These are phyloP conservation scores for Lachnellula occidentalis DNA, from an alignment of 2,329 filamentous ascomycete genomes.

Conservation along the genomic window DNA sequence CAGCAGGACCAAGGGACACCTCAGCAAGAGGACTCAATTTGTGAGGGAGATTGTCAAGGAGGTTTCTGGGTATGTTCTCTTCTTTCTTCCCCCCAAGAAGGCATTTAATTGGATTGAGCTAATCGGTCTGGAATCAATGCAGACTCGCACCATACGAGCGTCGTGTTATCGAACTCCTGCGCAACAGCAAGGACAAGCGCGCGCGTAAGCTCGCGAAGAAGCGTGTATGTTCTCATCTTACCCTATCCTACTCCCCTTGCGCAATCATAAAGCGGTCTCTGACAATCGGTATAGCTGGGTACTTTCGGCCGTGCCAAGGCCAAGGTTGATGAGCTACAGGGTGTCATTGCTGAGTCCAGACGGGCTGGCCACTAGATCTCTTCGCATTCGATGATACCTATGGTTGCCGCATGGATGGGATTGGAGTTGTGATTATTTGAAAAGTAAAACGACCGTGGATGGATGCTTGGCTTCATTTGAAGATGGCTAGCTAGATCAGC, in stretches of 20 bases:
- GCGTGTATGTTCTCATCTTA: slow-evolving; percentile 59
- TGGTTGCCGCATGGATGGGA: slow-evolving; percentile 8
- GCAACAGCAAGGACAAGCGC: slow-evolving; percentile 99
- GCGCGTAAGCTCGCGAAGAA: slow-evolving; percentile 99
- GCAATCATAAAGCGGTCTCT: not conserved
- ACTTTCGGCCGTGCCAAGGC: slow-evolving; percentile 98
- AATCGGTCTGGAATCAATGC: slow-evolving; percentile 13
- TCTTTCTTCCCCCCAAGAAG: not conserved
- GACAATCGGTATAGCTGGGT: slow-evolving; percentile 62
- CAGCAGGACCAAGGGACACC: slow-evolving; percentile 86
- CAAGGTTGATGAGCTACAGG: slow-evolving; percentile 99
- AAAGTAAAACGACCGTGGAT: slow-evolving; percentile 10
- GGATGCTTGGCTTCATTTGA: slow-evolving; percentile 7
- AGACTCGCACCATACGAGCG: slow-evolving; percentile 94
- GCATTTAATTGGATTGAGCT: not conserved
- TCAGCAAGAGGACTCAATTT: slow-evolving; percentile 95
- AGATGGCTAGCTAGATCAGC: slow-evolving; percentile 14
- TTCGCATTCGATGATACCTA: slow-evolving; percentile 11
- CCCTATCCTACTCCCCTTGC: not conserved
- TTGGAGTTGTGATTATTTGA: slow-evolving; percentile 19
- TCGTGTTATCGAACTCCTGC: slow-evolving; percentile 96
- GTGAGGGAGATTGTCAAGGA: slow-evolving; percentile 97
- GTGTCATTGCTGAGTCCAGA: slow-evolving; percentile 95
- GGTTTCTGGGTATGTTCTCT: slow-evolving; percentile 74
- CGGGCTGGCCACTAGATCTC: slow-evolving; percentile 61